Conservation (phyloP, 192 early-diverging fungal genomes). For the Jimgerdemannia lactiflua region DNA sequence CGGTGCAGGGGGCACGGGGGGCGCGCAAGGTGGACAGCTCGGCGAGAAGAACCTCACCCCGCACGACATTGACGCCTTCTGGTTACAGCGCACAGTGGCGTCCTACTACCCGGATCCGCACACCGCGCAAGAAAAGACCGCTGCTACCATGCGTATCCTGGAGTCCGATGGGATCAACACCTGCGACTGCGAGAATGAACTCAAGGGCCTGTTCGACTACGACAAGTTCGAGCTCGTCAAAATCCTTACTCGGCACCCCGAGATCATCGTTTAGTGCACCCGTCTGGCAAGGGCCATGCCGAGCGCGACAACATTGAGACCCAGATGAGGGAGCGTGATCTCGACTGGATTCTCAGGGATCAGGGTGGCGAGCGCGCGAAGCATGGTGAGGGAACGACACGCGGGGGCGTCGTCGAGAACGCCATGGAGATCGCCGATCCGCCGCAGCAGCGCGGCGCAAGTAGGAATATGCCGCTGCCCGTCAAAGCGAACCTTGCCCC, state of each 20-base stretch:
- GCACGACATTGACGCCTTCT: slow-evolving; percentile 96
- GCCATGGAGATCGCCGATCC: slow-evolving; percentile 64
- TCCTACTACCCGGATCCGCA: slow-evolving; percentile 80
- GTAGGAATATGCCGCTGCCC: slow-evolving; percentile 5
- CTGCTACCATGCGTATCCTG: slow-evolving; percentile 70
- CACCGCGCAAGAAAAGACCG: slow-evolving; percentile 86
- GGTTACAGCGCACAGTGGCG: slow-evolving; percentile 88
- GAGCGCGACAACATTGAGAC: slow-evolving; percentile 52
- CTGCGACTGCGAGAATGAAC: slow-evolving; percentile 92
- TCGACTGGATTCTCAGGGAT: slow-evolving; percentile 68
- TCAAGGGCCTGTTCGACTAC: slow-evolving; percentile 96
- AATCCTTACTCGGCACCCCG: slow-evolving; percentile 81
- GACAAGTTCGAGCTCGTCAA: slow-evolving; percentile 96
- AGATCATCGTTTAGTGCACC: slow-evolving; percentile 91
- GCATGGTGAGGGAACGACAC: slow-evolving; percentile 46
- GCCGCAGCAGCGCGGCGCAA: slow-evolving; percentile 17
- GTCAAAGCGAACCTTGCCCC: slow-evolving; percentile 48
- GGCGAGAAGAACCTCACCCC: slow-evolving; percentile 47
- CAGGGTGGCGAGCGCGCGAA: slow-evolving; percentile 59
- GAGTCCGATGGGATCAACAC: slow-evolving; percentile 54
- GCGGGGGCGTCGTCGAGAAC: slow-evolving; percentile 61
- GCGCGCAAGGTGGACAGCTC: neutral
- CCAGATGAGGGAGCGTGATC: slow-evolving; percentile 69
- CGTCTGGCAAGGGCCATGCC: slow-evolving; percentile 73
- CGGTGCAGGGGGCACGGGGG: slow-evolving; percentile 8